These are phyloP conservation scores for Globisporangium nunn DNA, from an alignment of 352 stramenopile species.

Conservation along the genomic window DNA sequence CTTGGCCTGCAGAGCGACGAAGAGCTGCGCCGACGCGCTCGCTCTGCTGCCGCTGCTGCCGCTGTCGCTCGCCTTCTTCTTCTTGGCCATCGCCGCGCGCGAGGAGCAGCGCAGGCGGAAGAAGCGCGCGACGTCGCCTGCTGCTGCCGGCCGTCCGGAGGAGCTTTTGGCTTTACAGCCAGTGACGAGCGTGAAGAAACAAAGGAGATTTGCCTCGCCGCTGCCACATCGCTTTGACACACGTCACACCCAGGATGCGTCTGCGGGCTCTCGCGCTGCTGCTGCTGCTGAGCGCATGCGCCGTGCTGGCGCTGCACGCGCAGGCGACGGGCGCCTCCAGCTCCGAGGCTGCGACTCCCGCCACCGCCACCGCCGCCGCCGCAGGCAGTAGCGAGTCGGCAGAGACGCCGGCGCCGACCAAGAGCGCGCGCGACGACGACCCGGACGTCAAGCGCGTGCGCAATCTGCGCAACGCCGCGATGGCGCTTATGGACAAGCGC, in stretches of 20 bases:
- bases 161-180: too few species aligned
- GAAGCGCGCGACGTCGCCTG: too few species aligned
- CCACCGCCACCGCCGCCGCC: too few species aligned
- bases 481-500: conserved; percentile 65
- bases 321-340: conserved; percentile 5
- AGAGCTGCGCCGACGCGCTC: conserved; percentile 16
- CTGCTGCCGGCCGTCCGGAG: too few species aligned
- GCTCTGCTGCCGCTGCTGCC: conserved; percentile 4
- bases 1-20: conserved; percentile 38
- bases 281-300: conserved; percentile 9
- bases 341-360: background rate
- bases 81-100: conserved; percentile 26
- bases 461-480: conserved; percentile 60
- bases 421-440: conserved; percentile 21
- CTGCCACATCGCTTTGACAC: too few species aligned
- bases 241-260: too few species aligned
- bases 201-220: too few species aligned
- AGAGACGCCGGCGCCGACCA: conserved; percentile 1
- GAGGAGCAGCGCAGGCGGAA: too few species aligned
- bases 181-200: too few species aligned
- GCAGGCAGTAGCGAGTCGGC: background rate
- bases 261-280: background rate
- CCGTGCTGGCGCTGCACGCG: conserved; percentile 10
- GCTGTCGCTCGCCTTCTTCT: conserved; percentile 25
- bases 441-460: conserved; percentile 60